These are phyloP conservation scores for Colletotrichum sublineola DNA, from an alignment of 2,329 filamentous ascomycete species.

Conservation along the genomic window DNA sequence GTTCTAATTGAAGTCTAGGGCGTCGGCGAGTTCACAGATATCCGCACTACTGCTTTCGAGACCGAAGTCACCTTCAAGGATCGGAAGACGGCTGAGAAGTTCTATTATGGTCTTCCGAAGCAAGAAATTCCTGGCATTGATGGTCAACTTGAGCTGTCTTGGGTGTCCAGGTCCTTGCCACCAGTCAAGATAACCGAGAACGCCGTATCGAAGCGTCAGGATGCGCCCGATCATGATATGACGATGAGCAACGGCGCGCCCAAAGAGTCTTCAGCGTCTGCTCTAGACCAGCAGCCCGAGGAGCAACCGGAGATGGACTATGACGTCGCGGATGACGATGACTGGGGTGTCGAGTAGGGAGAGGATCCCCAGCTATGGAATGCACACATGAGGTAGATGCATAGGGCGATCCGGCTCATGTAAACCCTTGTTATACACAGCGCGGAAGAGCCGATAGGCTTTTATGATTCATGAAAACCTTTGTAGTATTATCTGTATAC, in stretches of 20 bases:
- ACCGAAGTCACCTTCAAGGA: constrained; percentile 75
- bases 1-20: constrained; percentile 56
- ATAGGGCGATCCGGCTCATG: neutral
- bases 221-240: constrained; percentile 40
- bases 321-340: constrained; percentile 65
- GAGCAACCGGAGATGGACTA: constrained; percentile 64
- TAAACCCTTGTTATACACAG: neutral
- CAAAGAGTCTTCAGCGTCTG: constrained; percentile 39
- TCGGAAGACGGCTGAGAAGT: constrained; percentile 78
- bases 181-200: constrained; percentile 43
- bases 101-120: constrained; percentile 70
- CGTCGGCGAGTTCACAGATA: constrained; percentile 72
- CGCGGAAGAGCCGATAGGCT: neutral
- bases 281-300: constrained; percentile 47
- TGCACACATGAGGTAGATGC: neutral
- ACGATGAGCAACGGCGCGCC: constrained; percentile 34
- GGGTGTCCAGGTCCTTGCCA: constrained; percentile 61
- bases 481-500: constrained; percentile 10
- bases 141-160: constrained; percentile 74
- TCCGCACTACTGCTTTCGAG: constrained; percentile 61
- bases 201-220: constrained; percentile 11
- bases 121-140: constrained; percentile 72
- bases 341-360: constrained; percentile 54
- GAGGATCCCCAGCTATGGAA: neutral
- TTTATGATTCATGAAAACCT: constrained; percentile 1